Percentiles rank a stretch among this genome's conserved stretches.
phyloP scores from a whole-genome alignment of 2,329 filamentous ascomycete genomes.

The Dactylellina haptotyla region DNA sequence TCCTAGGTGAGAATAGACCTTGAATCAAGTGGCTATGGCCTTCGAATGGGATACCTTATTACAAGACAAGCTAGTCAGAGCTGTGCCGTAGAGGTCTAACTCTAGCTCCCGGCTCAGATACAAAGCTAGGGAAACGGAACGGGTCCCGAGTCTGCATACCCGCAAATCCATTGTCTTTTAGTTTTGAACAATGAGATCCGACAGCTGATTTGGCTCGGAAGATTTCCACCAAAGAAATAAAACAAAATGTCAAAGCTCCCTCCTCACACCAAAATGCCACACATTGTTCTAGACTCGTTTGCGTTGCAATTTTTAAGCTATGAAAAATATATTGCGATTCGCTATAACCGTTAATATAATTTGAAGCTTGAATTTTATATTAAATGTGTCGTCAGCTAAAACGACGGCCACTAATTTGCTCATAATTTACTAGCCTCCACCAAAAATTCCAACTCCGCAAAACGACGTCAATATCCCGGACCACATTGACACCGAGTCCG shows the following conservation, averaged over 20 bases:
- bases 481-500: slow-evolving; percentile 28
- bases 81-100: too few relatives aligned
- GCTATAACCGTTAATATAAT: slow-evolving; percentile 1
- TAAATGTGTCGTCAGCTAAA: neutral
- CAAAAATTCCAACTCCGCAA: slow-evolving; percentile 29
- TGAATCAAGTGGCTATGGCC: too few relatives aligned
- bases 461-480: slow-evolving; percentile 43
- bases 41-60: too few relatives aligned
- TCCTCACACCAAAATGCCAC: slow-evolving; percentile 28
- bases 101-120: slow-evolving; percentile 10
- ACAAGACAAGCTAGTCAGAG: too few relatives aligned
- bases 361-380: neutral
- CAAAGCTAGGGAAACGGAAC: slow-evolving; percentile 30
- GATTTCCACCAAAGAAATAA: neutral
- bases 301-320: slow-evolving; percentile 5
- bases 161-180: neutral
- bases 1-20: neutral
- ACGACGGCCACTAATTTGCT: too few relatives aligned
- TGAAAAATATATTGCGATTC: neutral
- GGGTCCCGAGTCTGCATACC: slow-evolving; percentile 28
- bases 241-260: slow-evolving; percentile 6
- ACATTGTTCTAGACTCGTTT: slow-evolving; percentile 1
- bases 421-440: slow-evolving; percentile 11
- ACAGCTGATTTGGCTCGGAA: neutral
- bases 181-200: neutral